Evolutionary conservation across 2,329 filamentous ascomycete genomes (phyloP).

Genomic region (Fusarium sulawesiense): DNA sequence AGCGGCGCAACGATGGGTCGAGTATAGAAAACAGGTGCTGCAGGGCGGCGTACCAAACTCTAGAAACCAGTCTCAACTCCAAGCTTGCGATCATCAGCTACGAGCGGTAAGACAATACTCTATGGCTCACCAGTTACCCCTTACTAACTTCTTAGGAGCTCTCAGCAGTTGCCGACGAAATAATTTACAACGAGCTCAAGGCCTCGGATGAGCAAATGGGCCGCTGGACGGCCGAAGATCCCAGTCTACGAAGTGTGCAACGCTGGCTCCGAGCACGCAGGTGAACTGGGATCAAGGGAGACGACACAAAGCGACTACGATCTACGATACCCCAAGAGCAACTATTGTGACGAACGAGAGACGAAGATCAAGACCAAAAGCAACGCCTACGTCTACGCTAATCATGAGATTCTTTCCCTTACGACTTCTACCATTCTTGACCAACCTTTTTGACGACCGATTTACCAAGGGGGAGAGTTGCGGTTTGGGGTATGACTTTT

Average conservation of each 20-base stretch:
- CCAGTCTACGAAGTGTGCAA: slow-evolving; percentile 66
- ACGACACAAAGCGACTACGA: slow-evolving; percentile 27
- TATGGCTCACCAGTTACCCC: background rate
- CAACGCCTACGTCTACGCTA: slow-evolving; percentile 22
- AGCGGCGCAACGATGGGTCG: slow-evolving; percentile 70
- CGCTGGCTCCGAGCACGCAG: slow-evolving; percentile 64
- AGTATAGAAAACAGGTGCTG: slow-evolving; percentile 64
- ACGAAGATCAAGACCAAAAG: slow-evolving; percentile 29
- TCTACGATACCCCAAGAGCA: slow-evolving; percentile 26
- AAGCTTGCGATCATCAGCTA: slow-evolving; percentile 67
- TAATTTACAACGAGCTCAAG: slow-evolving; percentile 67
- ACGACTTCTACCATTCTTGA: slow-evolving; percentile 42
- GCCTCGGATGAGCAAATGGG: slow-evolving; percentile 64
- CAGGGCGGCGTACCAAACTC: slow-evolving; percentile 62
- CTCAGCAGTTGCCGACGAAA: slow-evolving; percentile 67
- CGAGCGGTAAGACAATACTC: slow-evolving; percentile 61
- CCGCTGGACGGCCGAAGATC: slow-evolving; percentile 73
- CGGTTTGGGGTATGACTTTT: slow-evolving; percentile 8
- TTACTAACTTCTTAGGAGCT: slow-evolving; percentile 58
- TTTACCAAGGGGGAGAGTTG: slow-evolving; percentile 20
- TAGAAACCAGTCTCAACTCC: slow-evolving; percentile 61
- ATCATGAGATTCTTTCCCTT: slow-evolving; percentile 29
- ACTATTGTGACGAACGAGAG: slow-evolving; percentile 28
- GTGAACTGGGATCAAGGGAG: slow-evolving; percentile 23
- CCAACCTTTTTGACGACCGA: slow-evolving; percentile 36